Evolutionary conservation across 768 basidiomycete genomes (phyloP), one percentile per base, ranked within the genome.

Genomic region (Trametes elegans): DNA sequence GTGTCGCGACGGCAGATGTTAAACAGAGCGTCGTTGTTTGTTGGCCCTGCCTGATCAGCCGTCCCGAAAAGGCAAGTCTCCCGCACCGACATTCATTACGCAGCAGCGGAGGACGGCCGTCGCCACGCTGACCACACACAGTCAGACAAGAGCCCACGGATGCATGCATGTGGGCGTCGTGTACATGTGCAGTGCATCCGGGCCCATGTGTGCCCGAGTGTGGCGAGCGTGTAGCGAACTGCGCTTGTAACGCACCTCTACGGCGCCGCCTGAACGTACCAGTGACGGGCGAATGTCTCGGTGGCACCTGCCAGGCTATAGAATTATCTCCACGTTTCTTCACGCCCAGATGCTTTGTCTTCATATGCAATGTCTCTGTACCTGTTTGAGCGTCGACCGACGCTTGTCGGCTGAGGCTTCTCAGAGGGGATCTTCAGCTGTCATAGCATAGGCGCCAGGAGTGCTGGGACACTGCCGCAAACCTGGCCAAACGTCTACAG

Each of bases 1-100:
- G 29, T n/a, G 18, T n/a, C n/a, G 21, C 38, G 44, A 47, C 45
- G 32, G 38, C 38, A 31, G 39, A 3, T 18, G 21, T 21, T n/a
- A n/a, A 8, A 19, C 14, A 21, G 45, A 24, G 9, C 5, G 53
- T 10, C 21, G 36, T 39, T 11, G 19, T 47, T 36, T 26, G 21
- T 23, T 35, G 21, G 26, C 26, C 23, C 24, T 35, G 23, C 9
- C 27, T 11, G 51, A 19, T 16, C 7, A 28, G 26, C 43, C 19
- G 24, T 29, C 45, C 53, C 3, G 42, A 55, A 29, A 55, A 55
- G 53, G 53, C 53, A 55, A 48, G 53, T 55, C 26, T 55, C 38
- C 7, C 38, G 34, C 23, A 34, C 21, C 11, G 21, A n/a, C n/a
- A n/a, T 46, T 13, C 19, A 14, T 7, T 14, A 7, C 31, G 13